Evolutionary conservation across 2,329 filamentous ascomycete species (phyloP), one percentile per base, ranked within the genome.

Genomic region (Aureobasidium mangrovei): DNA sequence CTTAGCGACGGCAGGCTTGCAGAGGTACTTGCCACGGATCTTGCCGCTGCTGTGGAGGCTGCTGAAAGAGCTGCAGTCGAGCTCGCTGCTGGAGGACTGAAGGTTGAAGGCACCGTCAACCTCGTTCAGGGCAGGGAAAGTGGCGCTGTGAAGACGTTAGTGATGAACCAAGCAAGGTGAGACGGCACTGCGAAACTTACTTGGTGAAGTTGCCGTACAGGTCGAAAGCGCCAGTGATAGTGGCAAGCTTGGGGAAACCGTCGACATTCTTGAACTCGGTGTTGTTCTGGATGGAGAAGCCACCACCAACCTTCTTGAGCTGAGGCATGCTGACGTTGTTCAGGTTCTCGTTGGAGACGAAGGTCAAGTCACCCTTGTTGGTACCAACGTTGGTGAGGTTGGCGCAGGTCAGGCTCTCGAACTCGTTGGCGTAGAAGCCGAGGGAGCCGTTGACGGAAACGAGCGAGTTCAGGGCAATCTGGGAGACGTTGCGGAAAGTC

Each of bases 281-380:
- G 84, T 97, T 96, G 82, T 95, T 95, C 72, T 87, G 85, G 66
- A 98, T 82, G 63, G 86, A 83, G 69, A 95, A 81, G 69, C 86
- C 88, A 74, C 88, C 91, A 62, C 80, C 82, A 64, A 95, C 79
- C 53, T 73, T 78, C 61, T 76, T 78, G 43, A 97, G 77, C 26
- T 67, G 44, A 45, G 86, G 84, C 72, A 95, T 80, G 57, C 84
- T 83, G 71, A 96, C 77, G 80, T 95, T 95, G 68, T 74, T 72
- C 58, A 85, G 65, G 59, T 75, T 63, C 59, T 69, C 63, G 74
- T 83, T 83, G 71, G 73, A 73, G 62, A 76, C 74, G 64, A 85
- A 75, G 60, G 77, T 73, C 45, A 85, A 69, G 53, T 78, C 76
- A 63, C 75, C 76, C 56, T 78, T 77, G 49, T 53, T 53, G 49